Conservation (phyloP, 2,329 filamentous ascomycete species). For the Microsporum canis region DNA sequence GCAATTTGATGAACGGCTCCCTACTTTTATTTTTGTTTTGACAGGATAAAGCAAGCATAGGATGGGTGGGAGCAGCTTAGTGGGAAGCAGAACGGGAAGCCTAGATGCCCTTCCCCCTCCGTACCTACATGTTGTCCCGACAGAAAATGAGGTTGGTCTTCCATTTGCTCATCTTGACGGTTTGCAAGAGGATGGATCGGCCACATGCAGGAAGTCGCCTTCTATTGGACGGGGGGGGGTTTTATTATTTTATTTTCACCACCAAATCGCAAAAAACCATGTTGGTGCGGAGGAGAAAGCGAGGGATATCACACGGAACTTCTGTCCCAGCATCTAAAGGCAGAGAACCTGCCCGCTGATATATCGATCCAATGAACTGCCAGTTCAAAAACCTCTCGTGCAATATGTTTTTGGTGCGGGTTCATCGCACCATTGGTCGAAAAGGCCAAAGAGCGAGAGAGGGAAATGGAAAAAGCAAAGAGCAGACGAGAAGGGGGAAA, state of each 20-base stretch:
- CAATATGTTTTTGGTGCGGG: background rate
- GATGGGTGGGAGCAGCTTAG: background rate
- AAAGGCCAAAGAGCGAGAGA: background rate
- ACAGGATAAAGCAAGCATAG: background rate
- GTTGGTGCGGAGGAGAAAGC: slow-evolving; percentile 7
- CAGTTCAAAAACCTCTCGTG: background rate
- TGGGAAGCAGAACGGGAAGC: background rate
- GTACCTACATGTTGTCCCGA: background rate
- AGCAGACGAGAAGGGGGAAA: background rate
- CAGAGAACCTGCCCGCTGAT: background rate
- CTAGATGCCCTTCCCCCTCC: background rate
- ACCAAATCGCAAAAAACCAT: slow-evolving; percentile 8
- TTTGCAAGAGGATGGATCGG: slow-evolving; percentile 11
- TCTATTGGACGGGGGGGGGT: slow-evolving; percentile 18
- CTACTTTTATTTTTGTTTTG: background rate
- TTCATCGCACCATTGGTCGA: slow-evolving; percentile 4
- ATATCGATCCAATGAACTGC: background rate
- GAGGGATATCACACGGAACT: slow-evolving; percentile 16
- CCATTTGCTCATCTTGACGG: background rate
- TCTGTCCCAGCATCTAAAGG: slow-evolving; percentile 1
- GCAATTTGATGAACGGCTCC: background rate
- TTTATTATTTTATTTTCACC: slow-evolving; percentile 20
- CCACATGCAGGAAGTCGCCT: slow-evolving; percentile 18
- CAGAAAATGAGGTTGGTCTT: background rate
- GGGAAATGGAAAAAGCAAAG: background rate